phyloP scores from a whole-genome alignment of 139 green algal genomes.

The Dunaliella sp. region DNA sequence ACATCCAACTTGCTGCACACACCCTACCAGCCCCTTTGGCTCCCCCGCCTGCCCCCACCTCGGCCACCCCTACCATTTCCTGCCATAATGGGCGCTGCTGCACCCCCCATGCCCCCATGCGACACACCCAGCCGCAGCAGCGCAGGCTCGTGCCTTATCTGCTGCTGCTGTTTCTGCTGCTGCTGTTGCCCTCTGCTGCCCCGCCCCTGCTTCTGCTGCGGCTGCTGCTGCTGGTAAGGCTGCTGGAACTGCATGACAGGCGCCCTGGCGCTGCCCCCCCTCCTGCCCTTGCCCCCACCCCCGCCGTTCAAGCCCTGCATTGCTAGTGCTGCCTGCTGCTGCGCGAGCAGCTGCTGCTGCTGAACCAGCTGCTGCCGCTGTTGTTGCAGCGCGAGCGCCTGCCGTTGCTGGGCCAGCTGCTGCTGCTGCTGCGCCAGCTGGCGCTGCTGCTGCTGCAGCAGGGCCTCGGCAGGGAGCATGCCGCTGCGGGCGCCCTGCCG shows the following conservation, averaged over 20 bases:
- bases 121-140: background rate
- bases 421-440: conserved; percentile 10
- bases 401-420: conserved; percentile 12
- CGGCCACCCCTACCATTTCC: background rate
- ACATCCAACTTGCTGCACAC: too few species aligned
- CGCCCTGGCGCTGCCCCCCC: conserved; percentile 13
- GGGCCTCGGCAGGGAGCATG: conserved; percentile 12
- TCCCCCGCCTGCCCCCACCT: conserved; percentile 6
- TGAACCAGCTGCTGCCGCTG: background rate
- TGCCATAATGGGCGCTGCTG: background rate
- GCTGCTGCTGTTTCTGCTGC: conserved; percentile 21
- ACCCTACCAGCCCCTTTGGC: too few species aligned
- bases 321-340: conserved; percentile 7
- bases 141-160: background rate
- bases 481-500: conserved; percentile 8
- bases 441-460: background rate
- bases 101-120: background rate
- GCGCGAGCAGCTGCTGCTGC: conserved; percentile 2
- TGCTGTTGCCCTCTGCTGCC: too few species aligned
- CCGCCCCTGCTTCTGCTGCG: too few species aligned
- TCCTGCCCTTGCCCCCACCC: conserved; percentile 9
- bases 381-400: background rate
- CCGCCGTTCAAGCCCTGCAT: background rate
- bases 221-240: too few species aligned
- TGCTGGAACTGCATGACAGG: conserved; percentile 7